These are phyloP conservation scores for Melampsora americana DNA, from an alignment of 1,284 basidiomycete genomes.

Conservation along the genomic window DNA sequence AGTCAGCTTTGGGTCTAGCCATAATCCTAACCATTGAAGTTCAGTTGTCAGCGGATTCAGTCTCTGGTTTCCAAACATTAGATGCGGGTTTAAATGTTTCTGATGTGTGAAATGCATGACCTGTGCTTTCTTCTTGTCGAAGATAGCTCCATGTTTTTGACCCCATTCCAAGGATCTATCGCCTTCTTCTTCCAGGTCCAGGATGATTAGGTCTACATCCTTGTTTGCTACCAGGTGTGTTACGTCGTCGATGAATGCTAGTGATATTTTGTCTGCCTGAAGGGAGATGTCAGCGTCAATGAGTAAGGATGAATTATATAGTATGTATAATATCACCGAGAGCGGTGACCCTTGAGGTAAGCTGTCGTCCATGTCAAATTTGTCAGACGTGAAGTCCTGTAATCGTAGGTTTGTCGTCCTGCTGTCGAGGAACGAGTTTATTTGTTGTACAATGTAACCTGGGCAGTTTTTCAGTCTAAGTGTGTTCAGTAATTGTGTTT, in stretches of 20 bases:
- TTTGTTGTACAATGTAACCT: neutral
- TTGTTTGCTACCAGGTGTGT: neutral
- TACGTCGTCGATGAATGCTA: constrained; percentile 26
- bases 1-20: neutral
- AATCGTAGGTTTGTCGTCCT: constrained; percentile 1
- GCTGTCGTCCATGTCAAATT: neutral
- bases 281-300: neutral
- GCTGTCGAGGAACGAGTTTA: neutral
- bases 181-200: neutral
- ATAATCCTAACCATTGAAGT: neutral
- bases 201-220: neutral
- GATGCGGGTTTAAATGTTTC: neutral
- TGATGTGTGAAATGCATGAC: constrained; percentile 2
- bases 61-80: neutral
- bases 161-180: neutral
- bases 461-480: neutral
- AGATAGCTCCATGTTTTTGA: neutral
- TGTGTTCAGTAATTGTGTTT: neutral
- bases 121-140: constrained; percentile 3
- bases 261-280: neutral
- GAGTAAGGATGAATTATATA: constrained; percentile 7
- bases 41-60: neutral
- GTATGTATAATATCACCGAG: constrained; percentile 7
- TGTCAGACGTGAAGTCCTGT: neutral
- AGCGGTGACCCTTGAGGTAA: constrained; percentile 23